Evolutionary conservation across 2,329 filamentous ascomycete genomes (phyloP).

Genomic region (Neofusicoccum cordaticola): DNA sequence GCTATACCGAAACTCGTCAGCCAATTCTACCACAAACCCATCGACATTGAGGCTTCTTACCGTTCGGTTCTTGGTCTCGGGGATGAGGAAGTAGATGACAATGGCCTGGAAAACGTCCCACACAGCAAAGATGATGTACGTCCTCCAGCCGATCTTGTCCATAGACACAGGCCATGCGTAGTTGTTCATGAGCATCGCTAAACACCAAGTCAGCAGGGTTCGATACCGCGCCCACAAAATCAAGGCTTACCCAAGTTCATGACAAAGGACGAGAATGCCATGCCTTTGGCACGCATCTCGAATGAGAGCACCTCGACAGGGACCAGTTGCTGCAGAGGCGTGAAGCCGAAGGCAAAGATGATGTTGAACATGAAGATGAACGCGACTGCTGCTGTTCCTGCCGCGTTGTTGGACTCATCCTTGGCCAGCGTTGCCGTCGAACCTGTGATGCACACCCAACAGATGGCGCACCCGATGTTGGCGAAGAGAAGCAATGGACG

Average conservation of each 20-base stretch:
- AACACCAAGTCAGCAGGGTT: slow-evolving; percentile 42
- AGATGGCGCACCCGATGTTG: neutral
- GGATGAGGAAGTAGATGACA: slow-evolving; percentile 39
- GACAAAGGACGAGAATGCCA: slow-evolving; percentile 26
- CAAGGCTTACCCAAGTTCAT: slow-evolving; percentile 27
- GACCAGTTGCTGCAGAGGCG: slow-evolving; percentile 47
- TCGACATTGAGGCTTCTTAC: neutral
- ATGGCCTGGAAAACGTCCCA: slow-evolving; percentile 43
- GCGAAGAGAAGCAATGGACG: neutral
- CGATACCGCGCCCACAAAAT: slow-evolving; percentile 25
- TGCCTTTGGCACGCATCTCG: slow-evolving; percentile 45
- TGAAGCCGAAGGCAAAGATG: slow-evolving; percentile 34
- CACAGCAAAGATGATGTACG: slow-evolving; percentile 41
- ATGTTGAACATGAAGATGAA: slow-evolving; percentile 36
- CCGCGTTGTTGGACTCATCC: neutral
- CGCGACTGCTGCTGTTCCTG: slow-evolving; percentile 25
- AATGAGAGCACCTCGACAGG: slow-evolving; percentile 50
- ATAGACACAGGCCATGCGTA: slow-evolving; percentile 39
- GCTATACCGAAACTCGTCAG: neutral
- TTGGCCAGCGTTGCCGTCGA: slow-evolving; percentile 7
- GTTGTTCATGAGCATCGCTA: slow-evolving; percentile 29
- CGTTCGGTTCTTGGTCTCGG: slow-evolving; percentile 39
- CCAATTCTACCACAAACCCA: too few relatives aligned
- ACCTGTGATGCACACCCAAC: slow-evolving; percentile 19
- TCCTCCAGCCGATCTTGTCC: slow-evolving; percentile 38